These are phyloP conservation scores for Thraustochytrium striatum DNA, from an alignment of 352 stramenopile genomes.

Conservation along the genomic window DNA sequence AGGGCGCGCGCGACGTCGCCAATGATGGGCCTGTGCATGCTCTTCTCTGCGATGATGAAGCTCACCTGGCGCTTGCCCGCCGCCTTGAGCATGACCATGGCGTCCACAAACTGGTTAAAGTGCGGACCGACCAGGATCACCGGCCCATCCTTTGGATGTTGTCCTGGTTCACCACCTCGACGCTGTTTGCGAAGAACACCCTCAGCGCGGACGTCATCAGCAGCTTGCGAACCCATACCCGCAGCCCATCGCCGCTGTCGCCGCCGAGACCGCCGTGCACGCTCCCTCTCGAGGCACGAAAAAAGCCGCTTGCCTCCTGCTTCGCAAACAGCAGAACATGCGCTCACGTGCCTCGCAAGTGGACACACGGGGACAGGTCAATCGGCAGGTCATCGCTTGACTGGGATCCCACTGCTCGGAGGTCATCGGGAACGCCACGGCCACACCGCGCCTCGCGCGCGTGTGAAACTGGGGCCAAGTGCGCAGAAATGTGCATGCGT, in stretches of 20 bases:
- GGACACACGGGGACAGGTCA: too few relatives aligned
- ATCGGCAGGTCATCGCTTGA: too few relatives aligned
- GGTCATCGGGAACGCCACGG: too few relatives aligned
- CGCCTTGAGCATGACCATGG: constrained; percentile 86
- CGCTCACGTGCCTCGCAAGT: too few relatives aligned
- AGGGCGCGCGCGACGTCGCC: constrained; percentile 88
- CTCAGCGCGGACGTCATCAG: constrained; percentile 64
- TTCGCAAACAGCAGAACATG: too few relatives aligned
- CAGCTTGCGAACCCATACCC: not conserved
- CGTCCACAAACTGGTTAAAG: constrained; percentile 98
- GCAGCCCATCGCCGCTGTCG: not conserved
- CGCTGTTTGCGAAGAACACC: constrained; percentile 92
- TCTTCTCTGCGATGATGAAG: constrained; percentile 97
- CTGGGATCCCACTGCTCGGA: too few relatives aligned
- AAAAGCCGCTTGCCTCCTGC: too few relatives aligned
- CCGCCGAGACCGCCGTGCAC: not conserved
- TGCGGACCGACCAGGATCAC: constrained; percentile 97
- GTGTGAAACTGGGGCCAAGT: too few relatives aligned
- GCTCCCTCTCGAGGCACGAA: not conserved
- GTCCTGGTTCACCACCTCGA: constrained; percentile 90
- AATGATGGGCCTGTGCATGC: constrained; percentile 84
- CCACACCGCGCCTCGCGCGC: too few relatives aligned
- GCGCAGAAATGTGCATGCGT: too few relatives aligned
- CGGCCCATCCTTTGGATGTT: constrained; percentile 92
- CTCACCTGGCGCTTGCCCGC: constrained; percentile 87